A percentile compares a stretch with the other conserved stretches of the same genome.
Evolutionary conservation across 106 monocot genomes (phyloP).

Genomic region (Acanthochlamys bracteata): DNA sequence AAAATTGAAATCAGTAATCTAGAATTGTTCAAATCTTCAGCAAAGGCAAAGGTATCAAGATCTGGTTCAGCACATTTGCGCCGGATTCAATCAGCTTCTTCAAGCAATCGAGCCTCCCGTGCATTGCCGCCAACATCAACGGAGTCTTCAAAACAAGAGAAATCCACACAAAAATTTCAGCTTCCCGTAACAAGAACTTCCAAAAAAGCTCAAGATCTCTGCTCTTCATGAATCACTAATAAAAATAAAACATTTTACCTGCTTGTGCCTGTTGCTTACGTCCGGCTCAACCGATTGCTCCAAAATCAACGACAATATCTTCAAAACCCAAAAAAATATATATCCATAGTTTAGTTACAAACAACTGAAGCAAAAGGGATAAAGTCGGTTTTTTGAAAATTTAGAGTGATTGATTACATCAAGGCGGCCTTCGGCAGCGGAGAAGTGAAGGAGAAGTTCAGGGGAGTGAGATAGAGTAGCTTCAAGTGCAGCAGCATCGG

Average conservation of each 20-base stretch:
- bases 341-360: neutral
- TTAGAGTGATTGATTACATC: slow-evolving; percentile 23
- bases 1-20: neutral
- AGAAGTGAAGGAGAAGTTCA: slow-evolving; percentile 63
- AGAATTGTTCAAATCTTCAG: neutral
- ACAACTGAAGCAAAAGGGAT: neutral
- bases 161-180: neutral
- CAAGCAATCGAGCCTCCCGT: slow-evolving; percentile 75
- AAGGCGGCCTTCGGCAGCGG: slow-evolving; percentile 67
- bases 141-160: slow-evolving; percentile 54
- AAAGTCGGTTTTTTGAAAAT: neutral
- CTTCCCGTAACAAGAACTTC: neutral
- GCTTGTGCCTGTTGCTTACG: slow-evolving; percentile 59
- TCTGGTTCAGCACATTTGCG: slow-evolving; percentile 45
- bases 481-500: slow-evolving; percentile 36
- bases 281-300: slow-evolving; percentile 43
- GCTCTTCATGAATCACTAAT: neutral
- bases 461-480: slow-evolving; percentile 27
- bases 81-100: slow-evolving; percentile 68
- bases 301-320: slow-evolving; percentile 65
- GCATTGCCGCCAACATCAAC: slow-evolving; percentile 93
- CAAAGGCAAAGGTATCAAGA: neutral
- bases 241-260: slow-evolving; percentile 26
- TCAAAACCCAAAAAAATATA: neutral
- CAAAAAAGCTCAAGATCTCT: neutral